Evolutionary conservation across 2,329 filamentous ascomycete species (phyloP), one percentile per base, ranked within the genome.

Genomic region (Ceratocystis huliohia): DNA sequence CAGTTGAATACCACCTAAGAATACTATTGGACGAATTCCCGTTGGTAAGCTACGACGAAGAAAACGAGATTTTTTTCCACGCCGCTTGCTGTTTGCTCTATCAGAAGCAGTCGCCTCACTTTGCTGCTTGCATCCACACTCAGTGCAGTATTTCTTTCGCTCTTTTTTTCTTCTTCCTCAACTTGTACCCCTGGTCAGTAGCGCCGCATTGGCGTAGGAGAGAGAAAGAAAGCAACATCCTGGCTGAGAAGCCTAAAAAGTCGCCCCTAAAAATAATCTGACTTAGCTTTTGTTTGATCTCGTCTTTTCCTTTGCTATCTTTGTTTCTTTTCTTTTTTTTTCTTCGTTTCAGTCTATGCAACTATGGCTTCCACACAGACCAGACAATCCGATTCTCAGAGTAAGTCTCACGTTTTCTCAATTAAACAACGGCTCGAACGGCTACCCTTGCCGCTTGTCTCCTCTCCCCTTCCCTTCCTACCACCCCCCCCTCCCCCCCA

Each of bases 401-500:
- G 66, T 67, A 67, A 67, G 66, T 67, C 66, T 67, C 63, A 50
- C 30, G 56, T 41, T 33, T 41, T 30, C 33, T 44, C 45, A n/a
- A 41, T 56, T 45, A 62, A 57, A 46, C 53, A 56, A n/a, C 63
- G 63, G 44, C 45, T 59, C 37, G 17, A 64, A 62, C 63, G 62
- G 65, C 53, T 44, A 67, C 41, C 65, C 62, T 61, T 62, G 62
- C 33, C 57, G 28, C 33, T 64, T 67, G 62, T 67, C 57, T 63
- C 53, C 65, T 48, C 53, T 50, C 30, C n/a, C 44, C 50, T 22
- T 3, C 50, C 50, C 20, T 13, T 56, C 10, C 50, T 13, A 0
- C 45, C n/a, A 0, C 48, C n/a, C 48, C 20, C 48, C n/a, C n/a
- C 8, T 4, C n/a, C 20, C n/a, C 2, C 46, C n/a, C 1, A 8